Evolutionary conservation across 208 protist genomes (phyloP).

Genomic region (Wallacemonas collosoma): DNA sequence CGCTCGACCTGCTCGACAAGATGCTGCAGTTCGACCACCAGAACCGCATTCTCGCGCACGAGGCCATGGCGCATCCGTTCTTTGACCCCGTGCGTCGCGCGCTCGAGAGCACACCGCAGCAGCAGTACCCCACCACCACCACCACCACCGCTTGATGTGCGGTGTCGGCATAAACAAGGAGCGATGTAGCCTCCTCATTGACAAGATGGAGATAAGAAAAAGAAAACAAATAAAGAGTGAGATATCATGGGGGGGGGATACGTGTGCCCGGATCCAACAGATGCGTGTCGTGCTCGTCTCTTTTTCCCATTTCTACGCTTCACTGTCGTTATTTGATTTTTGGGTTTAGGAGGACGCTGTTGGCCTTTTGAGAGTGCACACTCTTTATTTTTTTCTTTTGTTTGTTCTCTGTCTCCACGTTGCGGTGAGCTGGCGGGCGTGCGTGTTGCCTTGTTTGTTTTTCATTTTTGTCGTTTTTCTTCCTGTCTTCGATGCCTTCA

Average conservation of each 20-base stretch:
- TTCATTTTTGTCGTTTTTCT: slow-evolving; percentile 23
- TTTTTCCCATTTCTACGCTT: too few species aligned
- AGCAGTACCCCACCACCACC: slow-evolving; percentile 63
- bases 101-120: slow-evolving; percentile 40
- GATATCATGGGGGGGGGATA: slow-evolving; percentile 3
- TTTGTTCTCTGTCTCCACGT: background rate
- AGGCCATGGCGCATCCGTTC: slow-evolving; percentile 99
- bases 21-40: slow-evolving; percentile 97
- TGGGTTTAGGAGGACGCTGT: too few species aligned
- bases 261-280: too few species aligned
- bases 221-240: slow-evolving; percentile 7
- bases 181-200: background rate
- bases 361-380: too few species aligned
- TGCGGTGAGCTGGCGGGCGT: background rate
- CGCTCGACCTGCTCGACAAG: slow-evolving; percentile 97
- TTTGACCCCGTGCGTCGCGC: slow-evolving; percentile 92
- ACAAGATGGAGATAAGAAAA: slow-evolving; percentile 14
- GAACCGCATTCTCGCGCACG: slow-evolving; percentile 95
- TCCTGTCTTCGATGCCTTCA: background rate
- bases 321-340: too few species aligned
- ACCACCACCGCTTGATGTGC: background rate
- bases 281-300: too few species aligned
- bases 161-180: slow-evolving; percentile 7
- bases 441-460: background rate
- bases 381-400: background rate